These are phyloP conservation scores for Apiospora phragmitis DNA, from an alignment of 2,329 filamentous ascomycete genomes.

Conservation along the genomic window DNA sequence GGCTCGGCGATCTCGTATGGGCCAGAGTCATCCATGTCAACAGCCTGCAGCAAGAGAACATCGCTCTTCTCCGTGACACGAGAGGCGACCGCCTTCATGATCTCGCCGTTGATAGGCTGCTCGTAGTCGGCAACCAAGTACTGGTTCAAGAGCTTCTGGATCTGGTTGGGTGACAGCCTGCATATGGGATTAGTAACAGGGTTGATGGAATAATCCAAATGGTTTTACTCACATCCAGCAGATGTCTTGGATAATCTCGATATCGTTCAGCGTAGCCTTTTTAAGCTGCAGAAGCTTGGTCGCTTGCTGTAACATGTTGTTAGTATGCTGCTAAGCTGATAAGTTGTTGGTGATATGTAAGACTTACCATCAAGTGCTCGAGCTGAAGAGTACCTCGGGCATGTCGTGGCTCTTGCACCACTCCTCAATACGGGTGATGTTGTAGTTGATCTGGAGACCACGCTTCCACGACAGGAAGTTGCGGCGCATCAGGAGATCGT, in stretches of 20 bases:
- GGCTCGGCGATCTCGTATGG: slow-evolving; percentile 99
- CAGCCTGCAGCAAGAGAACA: slow-evolving; percentile 86
- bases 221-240: slow-evolving; percentile 88
- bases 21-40: slow-evolving; percentile 98
- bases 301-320: slow-evolving; percentile 65
- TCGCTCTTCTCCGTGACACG: slow-evolving; percentile 98
- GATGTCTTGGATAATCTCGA: slow-evolving; percentile 99
- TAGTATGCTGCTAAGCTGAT: background rate
- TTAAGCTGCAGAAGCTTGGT: slow-evolving; percentile 97
- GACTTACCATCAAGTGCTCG: slow-evolving; percentile 89
- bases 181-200: slow-evolving; percentile 17
- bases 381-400: slow-evolving; percentile 95
- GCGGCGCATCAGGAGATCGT: slow-evolving; percentile 93
- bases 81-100: slow-evolving; percentile 99
- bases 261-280: slow-evolving; percentile 98
- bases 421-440: slow-evolving; percentile 98
- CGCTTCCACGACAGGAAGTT: slow-evolving; percentile 99
- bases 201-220: background rate
- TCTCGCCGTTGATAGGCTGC: slow-evolving; percentile 98
- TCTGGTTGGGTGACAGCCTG: slow-evolving; percentile 96
- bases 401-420: slow-evolving; percentile 99
- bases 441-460: slow-evolving; percentile 99
- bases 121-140: slow-evolving; percentile 99
- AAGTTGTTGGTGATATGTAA: background rate
- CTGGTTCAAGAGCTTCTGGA: slow-evolving; percentile 97